Evolutionary conservation across 1,139 yeast genomes (phyloP).

Genomic region (Scheffersomyces insectosa): DNA sequence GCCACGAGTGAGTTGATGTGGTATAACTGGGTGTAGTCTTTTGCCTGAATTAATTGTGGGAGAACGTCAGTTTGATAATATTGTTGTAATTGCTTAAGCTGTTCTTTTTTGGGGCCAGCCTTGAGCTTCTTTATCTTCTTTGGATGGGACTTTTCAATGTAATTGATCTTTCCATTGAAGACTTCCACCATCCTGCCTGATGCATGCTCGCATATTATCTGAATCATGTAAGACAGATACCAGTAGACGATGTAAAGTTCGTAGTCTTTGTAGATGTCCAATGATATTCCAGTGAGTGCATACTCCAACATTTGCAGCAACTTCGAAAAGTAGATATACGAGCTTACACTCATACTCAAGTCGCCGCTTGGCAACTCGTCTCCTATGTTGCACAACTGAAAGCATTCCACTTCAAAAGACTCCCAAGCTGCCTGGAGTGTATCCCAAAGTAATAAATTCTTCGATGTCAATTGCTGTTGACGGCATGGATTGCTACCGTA

Average conservation of each 20-base stretch:
- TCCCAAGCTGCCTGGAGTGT: slow-evolving; percentile 73
- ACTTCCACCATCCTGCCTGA: slow-evolving; percentile 41
- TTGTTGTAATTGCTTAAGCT: slow-evolving; percentile 24
- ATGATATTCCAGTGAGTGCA: slow-evolving; percentile 72
- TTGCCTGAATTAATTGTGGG: slow-evolving; percentile 25
- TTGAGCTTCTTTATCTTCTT: slow-evolving; percentile 53
- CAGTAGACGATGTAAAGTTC: slow-evolving; percentile 72
- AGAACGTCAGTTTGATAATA: slow-evolving; percentile 18
- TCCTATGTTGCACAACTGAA: slow-evolving; percentile 31
- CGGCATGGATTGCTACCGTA: slow-evolving; percentile 77
- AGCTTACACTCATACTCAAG: slow-evolving; percentile 56
- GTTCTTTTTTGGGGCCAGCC: slow-evolving; percentile 42
- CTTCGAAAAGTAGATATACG: slow-evolving; percentile 69
- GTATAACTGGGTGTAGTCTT: slow-evolving; percentile 17
- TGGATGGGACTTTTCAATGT: slow-evolving; percentile 33
- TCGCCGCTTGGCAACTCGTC: slow-evolving; percentile 29
- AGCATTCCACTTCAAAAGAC: slow-evolving; percentile 46
- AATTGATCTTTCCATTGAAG: slow-evolving; percentile 36
- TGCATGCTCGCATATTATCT: slow-evolving; percentile 50
- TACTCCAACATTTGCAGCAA: slow-evolving; percentile 69
- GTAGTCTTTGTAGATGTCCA: slow-evolving; percentile 71
- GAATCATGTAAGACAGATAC: slow-evolving; percentile 58
- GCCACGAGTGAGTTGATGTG: slow-evolving; percentile 18
- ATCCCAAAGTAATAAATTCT: slow-evolving; percentile 67
- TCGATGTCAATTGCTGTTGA: slow-evolving; percentile 70